Evolutionary conservation across 306 rosid species (phyloP), one percentile per base, ranked within the genome.

Genomic region (Bauhinia variegata): DNA sequence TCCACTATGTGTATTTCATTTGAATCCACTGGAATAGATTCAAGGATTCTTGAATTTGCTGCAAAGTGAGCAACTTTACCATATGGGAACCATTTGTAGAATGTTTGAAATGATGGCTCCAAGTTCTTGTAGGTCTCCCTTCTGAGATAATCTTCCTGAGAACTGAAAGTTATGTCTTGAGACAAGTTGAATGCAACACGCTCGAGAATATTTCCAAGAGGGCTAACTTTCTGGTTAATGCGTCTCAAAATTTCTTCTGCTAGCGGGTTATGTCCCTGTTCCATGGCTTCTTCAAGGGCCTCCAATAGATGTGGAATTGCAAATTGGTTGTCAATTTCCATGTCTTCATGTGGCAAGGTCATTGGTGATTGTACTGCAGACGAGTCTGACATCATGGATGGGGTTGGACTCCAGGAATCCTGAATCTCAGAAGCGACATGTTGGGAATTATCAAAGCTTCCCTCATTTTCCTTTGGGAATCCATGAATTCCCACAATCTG

Each of bases 151-250:
- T 72, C 44, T 0, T 19, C 13, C 28, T 52, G 60, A 52, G 31
- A 28, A n/a, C n/a, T n/a, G n/a, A n/a, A n/a, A 0, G 31, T 72
- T 4, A 46, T 6, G n/a, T 53, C 73, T 63, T 64, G 69, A 31
- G 67, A 42, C 7, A 81, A 52, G 57, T 68, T 33, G 48, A 76
- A 81, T 2, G 67, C 82, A 51, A 81, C 48, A 12, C 79, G 79
- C 71, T 81, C 85, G 4, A 68, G 18, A 12, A 76, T 1, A 5
- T 72, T 42, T 6, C 82, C 76, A 30, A 58, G 17, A 11, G 79
- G 82, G 42, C 60, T 57, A 11, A 41, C 82, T 57, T 68, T 76
- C 65, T 76, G 67, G 4, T 62, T 23, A 39, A 72, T 39, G 63
- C 77, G 31, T 38, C 70, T 56, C 44, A 81, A 50, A 11, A 63